phyloP scores from a whole-genome alignment of 345 rosid genomes.

The Diplotaxis tenuifolia region DNA sequence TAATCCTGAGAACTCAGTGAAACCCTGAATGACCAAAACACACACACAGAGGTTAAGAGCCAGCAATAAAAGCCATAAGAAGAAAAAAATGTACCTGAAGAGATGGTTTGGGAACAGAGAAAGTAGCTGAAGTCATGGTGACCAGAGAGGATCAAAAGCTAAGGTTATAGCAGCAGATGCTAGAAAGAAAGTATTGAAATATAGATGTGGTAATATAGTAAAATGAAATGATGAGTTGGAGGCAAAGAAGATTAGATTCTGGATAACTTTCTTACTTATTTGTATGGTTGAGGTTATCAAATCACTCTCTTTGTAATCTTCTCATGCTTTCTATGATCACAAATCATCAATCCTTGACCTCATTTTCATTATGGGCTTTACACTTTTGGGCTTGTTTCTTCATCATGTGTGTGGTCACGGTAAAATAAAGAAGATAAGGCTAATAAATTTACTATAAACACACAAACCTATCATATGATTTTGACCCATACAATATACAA shows the following conservation, averaged over 20 bases:
- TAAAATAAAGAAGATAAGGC: slow-evolving; percentile 8
- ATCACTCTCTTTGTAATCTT: slow-evolving; percentile 13
- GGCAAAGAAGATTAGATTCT: slow-evolving; percentile 65
- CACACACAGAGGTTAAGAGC: background rate
- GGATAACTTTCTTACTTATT: slow-evolving; percentile 57
- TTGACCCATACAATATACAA: background rate
- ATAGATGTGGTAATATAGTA: slow-evolving; percentile 25
- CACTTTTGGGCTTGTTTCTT: background rate
- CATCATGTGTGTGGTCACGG: background rate
- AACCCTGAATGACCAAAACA: slow-evolving; percentile 52
- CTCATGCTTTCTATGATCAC: slow-evolving; percentile 29
- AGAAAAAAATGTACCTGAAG: slow-evolving; percentile 52
- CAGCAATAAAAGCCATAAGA: background rate
- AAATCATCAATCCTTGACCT: background rate
- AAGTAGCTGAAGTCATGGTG: slow-evolving; percentile 79
- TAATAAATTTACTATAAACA: background rate
- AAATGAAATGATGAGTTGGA: slow-evolving; percentile 28
- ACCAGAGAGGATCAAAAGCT: slow-evolving; percentile 9
- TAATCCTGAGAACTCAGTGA: slow-evolving; percentile 70
- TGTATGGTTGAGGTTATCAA: slow-evolving; percentile 33
- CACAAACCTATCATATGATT: slow-evolving; percentile 5
- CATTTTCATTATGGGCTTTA: slow-evolving; percentile 26
- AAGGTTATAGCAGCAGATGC: slow-evolving; percentile 21
- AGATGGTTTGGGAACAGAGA: slow-evolving; percentile 78
- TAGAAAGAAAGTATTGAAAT: slow-evolving; percentile 2